Evolutionary conservation across 805 yeast species (phyloP).

Genomic region (Nakazawaea ishiwadae): DNA sequence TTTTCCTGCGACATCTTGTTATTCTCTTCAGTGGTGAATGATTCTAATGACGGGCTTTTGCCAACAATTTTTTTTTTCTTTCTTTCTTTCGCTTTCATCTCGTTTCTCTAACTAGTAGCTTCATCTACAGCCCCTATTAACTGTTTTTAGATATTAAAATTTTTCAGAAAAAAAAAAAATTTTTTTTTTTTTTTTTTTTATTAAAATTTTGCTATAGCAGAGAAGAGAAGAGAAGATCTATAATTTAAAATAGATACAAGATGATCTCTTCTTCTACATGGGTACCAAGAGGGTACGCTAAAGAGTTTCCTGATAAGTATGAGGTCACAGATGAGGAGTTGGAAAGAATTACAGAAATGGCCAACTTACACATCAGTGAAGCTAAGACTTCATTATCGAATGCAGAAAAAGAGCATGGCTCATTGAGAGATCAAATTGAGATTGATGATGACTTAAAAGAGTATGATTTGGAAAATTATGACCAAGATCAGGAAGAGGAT

Average conservation of each 20-base stretch:
- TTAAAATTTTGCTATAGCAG: neutral
- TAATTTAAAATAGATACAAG: neutral
- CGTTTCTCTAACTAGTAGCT: too few species aligned
- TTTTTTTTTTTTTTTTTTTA: neutral
- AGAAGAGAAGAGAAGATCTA: neutral
- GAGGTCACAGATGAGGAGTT: conserved; percentile 89
- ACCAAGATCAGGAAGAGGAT: conserved; percentile 38
- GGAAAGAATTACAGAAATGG: conserved; percentile 83
- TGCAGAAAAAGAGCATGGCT: conserved; percentile 24
- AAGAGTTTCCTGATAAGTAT: conserved; percentile 87
- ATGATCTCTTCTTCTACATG: conserved; percentile 92
- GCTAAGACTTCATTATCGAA: conserved; percentile 62
- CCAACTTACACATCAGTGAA: conserved; percentile 75
- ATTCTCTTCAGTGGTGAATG: too few species aligned
- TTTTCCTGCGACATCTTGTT: conserved; percentile 1
- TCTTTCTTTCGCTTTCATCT: too few species aligned
- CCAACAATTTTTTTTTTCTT: too few species aligned
- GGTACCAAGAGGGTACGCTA: conserved; percentile 95
- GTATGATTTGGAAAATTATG: conserved; percentile 78
- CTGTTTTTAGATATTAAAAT: neutral
- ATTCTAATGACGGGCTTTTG: too few species aligned
- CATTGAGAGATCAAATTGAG: conserved; percentile 49
- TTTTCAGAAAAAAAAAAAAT: neutral
- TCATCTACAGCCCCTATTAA: neutral
- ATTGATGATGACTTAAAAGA: conserved; percentile 84